These are phyloP conservation scores for Phialocephala subalpina DNA, from an alignment of 2,329 filamentous ascomycete genomes.

Conservation along the genomic window DNA sequence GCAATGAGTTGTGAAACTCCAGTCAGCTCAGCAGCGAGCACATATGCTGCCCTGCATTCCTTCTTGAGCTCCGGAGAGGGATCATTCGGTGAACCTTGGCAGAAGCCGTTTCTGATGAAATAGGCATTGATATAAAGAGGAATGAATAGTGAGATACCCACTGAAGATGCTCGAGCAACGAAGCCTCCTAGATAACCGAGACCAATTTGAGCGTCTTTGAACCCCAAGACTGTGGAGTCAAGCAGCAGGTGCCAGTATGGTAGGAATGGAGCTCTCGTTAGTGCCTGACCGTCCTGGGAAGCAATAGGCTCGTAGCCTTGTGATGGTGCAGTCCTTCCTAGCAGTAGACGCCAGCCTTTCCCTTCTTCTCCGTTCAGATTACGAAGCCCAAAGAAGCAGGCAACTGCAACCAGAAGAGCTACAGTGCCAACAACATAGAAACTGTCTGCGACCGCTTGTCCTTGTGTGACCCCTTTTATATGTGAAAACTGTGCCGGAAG, in stretches of 20 bases:
- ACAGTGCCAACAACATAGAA: constrained; percentile 87
- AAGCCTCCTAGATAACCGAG: constrained; percentile 94
- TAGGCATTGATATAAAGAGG: constrained; percentile 92
- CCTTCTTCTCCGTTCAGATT: constrained; percentile 75
- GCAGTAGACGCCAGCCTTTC: constrained; percentile 73
- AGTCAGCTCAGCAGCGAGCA: constrained; percentile 85
- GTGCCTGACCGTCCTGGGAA: constrained; percentile 9
- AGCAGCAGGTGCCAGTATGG: constrained; percentile 68
- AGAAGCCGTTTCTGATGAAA: constrained; percentile 83
- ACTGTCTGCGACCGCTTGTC: constrained; percentile 78
- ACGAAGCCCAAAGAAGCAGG: constrained; percentile 81
- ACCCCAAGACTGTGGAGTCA: constrained; percentile 72
- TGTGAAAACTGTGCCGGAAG: constrained; percentile 82
- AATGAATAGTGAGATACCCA: constrained; percentile 94
- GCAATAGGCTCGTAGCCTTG: constrained; percentile 30
- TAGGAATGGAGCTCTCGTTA: constrained; percentile 45
- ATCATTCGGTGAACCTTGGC: constrained; percentile 70
- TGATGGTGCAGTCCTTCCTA: constrained; percentile 46
- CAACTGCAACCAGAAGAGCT: constrained; percentile 74
- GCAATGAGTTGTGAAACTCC: constrained; percentile 89
- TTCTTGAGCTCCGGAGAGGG: constrained; percentile 79
- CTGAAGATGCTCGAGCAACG: constrained; percentile 91
- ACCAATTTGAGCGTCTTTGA: constrained; percentile 79
- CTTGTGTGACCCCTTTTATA: constrained; percentile 74
- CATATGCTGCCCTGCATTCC: constrained; percentile 86